Evolutionary conservation across 169 alveolate species (phyloP).

Genomic region (Cryptosporidium parvum): DNA sequence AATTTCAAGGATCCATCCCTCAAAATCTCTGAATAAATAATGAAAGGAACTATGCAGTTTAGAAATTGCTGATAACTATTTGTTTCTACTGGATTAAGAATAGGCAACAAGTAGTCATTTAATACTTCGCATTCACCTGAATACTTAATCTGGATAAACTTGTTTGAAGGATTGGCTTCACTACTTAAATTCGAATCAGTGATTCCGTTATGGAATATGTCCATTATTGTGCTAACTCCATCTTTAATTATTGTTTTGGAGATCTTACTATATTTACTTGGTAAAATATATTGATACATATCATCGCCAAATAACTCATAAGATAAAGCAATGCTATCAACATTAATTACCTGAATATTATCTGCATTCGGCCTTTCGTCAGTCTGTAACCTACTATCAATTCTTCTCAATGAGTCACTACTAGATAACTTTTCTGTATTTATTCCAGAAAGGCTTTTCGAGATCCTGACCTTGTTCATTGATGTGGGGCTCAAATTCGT

Average conservation of each 20-base stretch:
- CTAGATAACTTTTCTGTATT: not conserved
- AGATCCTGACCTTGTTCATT: conserved; percentile 10
- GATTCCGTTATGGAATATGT: not conserved
- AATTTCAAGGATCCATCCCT: conserved; percentile 18
- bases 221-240: not conserved
- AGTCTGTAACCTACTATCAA: not conserved
- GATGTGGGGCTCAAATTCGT: conserved; percentile 48
- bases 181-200: not conserved
- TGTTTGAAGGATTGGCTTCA: conserved; percentile 8
- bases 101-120: conserved; percentile 28
- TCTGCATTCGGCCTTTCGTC: conserved; percentile 4
- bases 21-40: conserved; percentile 41
- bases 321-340: not conserved
- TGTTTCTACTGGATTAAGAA: conserved; percentile 56
- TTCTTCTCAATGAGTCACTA: conserved; percentile 7
- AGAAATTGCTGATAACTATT: conserved; percentile 46
- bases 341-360: conserved; percentile 7
- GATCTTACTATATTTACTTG: conserved; percentile 16
- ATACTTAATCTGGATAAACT: conserved; percentile 50
- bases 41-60: conserved; percentile 65
- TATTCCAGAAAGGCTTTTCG: not conserved
- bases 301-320: conserved; percentile 3
- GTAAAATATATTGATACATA: conserved; percentile 39
- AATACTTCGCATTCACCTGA: conserved; percentile 58
- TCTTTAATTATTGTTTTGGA: conserved; percentile 4